phyloP scores from a whole-genome alignment of 352 stramenopile genomes.

The Phytophthora capsici region DNA sequence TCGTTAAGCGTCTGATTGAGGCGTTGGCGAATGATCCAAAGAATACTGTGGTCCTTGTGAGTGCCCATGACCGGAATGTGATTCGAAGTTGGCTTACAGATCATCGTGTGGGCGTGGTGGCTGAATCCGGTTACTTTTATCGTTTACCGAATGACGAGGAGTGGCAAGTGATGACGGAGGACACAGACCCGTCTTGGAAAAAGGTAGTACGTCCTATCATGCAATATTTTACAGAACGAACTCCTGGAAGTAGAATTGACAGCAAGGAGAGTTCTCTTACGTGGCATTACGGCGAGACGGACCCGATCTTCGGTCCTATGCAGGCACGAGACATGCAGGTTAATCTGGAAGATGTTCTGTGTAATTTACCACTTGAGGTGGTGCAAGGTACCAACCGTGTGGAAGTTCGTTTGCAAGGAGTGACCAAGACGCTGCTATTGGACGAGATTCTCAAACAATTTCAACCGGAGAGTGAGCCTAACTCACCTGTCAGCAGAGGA shows the following conservation, averaged over 20 bases:
- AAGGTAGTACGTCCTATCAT: constrained; percentile 77
- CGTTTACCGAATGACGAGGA: constrained; percentile 53
- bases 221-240: constrained; percentile 80
- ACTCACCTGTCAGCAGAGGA: constrained; percentile 19
- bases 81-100: constrained; percentile 80
- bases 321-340: constrained; percentile 90
- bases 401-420: constrained; percentile 70
- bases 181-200: constrained; percentile 72
- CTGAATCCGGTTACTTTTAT: constrained; percentile 73
- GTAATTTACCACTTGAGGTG: constrained; percentile 82
- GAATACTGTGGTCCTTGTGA: constrained; percentile 71
- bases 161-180: constrained; percentile 68
- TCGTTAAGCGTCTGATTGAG: constrained; percentile 68
- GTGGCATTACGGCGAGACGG: constrained; percentile 79
- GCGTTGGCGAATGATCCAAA: constrained; percentile 53
- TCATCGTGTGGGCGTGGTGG: constrained; percentile 56
- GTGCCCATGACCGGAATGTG: constrained; percentile 68
- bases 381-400: constrained; percentile 82
- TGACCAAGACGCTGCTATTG: constrained; percentile 71
- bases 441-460: constrained; percentile 65
- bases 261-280: constrained; percentile 66
- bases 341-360: constrained; percentile 87
- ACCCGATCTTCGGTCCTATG: constrained; percentile 81
- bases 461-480: constrained; percentile 26
- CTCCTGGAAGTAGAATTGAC: constrained; percentile 69